Base-by-base conservation (phyloP, 2,329 filamentous ascomycete genomes). In the Sphaerulina populicola region DNA sequence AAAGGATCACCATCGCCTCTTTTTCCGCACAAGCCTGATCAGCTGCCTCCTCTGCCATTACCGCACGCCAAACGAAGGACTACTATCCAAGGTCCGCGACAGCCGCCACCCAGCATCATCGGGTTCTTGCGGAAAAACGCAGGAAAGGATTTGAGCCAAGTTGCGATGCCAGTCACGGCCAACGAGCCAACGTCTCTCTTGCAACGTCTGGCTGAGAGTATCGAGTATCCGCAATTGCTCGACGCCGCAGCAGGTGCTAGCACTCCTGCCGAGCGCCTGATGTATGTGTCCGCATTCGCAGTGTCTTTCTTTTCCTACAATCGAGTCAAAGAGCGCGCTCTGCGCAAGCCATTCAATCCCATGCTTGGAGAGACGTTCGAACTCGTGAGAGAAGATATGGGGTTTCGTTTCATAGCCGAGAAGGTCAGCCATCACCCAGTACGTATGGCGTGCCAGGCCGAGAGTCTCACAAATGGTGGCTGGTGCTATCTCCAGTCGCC, bases 121-220 rank as follows among this genome's bases (percentile, higher is more conserved):
- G 87, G 88, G 0, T 95, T 97, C 67, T 77, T 97, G 30, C 83
- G 93, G 60, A 98, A 97, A 70, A 98, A 98, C 61, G 93, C 97
- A 8, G 93, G 93, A 65, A 98, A 98, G 69, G 93, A 98, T 69
- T 75, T 98, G 44, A 95, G 88, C 54, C 94, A 89, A 2, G 94
- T 98, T 58, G 90, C 88, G 43, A 97, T 97, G 91, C 93, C 93
- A 0, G 93, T 96, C 1, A 94, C 91, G 4, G 84, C 91, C 21
- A 98, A 98, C 68, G 93, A 98, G 66, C 93, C 93, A 0, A 80
- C 83, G 1, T 96, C 91, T 0, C 72, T 94, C 9, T 75, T 97
- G 4, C 93, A 98, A 68, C 85, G 91, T 54, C 78, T 90, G 3
- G 86, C 91, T 0, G 93, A 98, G 69, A 86, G 91, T 63, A 70